Evolutionary conservation across 2,329 filamentous ascomycete species (phyloP), one percentile per base, ranked within the genome.

Genomic region (Fusarium staphyleae): DNA sequence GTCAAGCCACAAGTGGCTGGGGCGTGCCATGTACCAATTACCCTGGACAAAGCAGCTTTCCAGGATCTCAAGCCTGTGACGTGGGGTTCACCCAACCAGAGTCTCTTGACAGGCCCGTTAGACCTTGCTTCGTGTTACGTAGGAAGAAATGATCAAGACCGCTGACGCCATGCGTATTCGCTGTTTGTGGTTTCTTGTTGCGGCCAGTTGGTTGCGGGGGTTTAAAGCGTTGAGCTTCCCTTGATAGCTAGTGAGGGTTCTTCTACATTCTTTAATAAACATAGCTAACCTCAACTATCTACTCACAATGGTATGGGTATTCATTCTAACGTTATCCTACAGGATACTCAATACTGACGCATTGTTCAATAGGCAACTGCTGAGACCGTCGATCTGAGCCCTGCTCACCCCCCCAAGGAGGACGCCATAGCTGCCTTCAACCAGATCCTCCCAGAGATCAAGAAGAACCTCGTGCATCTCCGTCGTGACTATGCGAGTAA

Each of bases 371-470:
- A 81, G 80, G 80, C 79, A 36, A 81, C 78, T 49, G 74, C 75
- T 41, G 80, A 83, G n/a, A 85, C 81, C 8, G 78, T 80, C 42
- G 70, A 81, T 16, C 71, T 84, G 30, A 76, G 79, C 43, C 68
- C 74, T 28, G 67, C 76, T 37, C 82, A 84, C 55, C 67, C 71
- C 34, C 78, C 79, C 46, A 67, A 81, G 66, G 75, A 79, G 52
- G 81, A 83, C 45, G 77, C 80, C 8, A 74, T 83, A 64, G 73
- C 74, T 48, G 77, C 75, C 22, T 84, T 83, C 69, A 66, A 73
- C 33, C 73, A 80, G 45, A 70, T 84, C 47, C 72, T 81, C 56
- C 69, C 70, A 8, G 79, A 83, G n/a, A 71, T 84, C 33, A 82
- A 82, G 73, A 77, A 75, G 61, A 67, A 72, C 48, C 75, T 84